These are phyloP conservation scores for Kalanchoe fedtschenkoi DNA, from an alignment of 164 flowering plant genomes.

Conservation along the genomic window DNA sequence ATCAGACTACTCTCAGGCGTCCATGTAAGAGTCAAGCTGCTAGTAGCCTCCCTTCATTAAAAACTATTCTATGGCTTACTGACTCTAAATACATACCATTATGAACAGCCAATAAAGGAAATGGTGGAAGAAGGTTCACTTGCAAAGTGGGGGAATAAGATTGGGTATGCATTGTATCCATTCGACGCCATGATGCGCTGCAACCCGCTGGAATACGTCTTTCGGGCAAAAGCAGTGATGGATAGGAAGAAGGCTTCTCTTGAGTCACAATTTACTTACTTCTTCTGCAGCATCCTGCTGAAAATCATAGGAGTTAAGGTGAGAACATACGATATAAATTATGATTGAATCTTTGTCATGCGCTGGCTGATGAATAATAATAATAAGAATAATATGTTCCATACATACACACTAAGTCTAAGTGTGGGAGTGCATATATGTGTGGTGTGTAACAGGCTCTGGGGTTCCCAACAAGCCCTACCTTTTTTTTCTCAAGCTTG, in stretches of 20 bases:
- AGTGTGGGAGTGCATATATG: too few species aligned
- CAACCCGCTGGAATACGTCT: background rate
- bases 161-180: background rate
- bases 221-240: background rate
- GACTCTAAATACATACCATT: too few species aligned
- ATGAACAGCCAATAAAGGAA: constrained; percentile 5
- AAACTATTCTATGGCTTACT: too few species aligned
- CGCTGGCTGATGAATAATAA: background rate
- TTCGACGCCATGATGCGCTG: background rate
- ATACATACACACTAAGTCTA: too few species aligned
- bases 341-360: too few species aligned
- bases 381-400: too few species aligned
- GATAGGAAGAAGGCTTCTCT: constrained; percentile 3
- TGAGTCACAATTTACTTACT: background rate
- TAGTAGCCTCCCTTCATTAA: background rate
- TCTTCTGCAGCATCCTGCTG: background rate
- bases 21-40: background rate
- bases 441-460: background rate
- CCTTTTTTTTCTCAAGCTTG: background rate
- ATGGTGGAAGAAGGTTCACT: constrained; percentile 1
- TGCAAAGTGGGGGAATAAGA: background rate
- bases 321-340: too few species aligned
- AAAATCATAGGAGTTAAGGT: background rate
- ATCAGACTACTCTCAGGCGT: constrained; percentile 2
- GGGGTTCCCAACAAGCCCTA: background rate